Conservation (phyloP, 176 grass and related monocot species). For the Oryza officinalis region DNA sequence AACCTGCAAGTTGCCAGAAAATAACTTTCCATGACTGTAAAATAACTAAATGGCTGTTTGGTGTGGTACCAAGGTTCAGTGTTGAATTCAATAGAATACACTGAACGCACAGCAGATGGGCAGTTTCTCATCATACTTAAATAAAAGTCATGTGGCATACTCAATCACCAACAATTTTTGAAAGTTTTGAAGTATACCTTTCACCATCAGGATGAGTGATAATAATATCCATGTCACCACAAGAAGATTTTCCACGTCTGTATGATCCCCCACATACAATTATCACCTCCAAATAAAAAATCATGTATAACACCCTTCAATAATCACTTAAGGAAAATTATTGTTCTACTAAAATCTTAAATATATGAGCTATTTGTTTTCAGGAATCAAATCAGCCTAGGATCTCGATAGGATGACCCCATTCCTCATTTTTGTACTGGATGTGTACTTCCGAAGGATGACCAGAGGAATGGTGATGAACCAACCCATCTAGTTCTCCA, state of each 20-base stretch:
- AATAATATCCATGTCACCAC: slow-evolving; percentile 91
- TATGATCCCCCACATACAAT: slow-evolving; percentile 97
- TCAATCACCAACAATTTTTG: background rate
- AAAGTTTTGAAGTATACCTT: slow-evolving; percentile 53
- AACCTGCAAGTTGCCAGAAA: background rate
- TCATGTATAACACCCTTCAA: background rate
- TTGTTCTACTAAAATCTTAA: background rate
- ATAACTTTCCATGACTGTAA: background rate
- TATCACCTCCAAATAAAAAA: slow-evolving; percentile 61
- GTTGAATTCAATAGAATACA: background rate
- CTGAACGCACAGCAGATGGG: background rate
- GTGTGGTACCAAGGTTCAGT: background rate
- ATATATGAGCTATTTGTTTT: background rate
- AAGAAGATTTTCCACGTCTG: slow-evolving; percentile 93
- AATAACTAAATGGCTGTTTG: background rate
- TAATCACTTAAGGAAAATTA: background rate
- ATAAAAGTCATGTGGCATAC: background rate
- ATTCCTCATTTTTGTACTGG: background rate
- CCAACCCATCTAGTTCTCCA: background rate
- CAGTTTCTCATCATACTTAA: background rate
- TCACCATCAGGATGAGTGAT: slow-evolving; percentile 88
- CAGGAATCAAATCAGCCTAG: background rate
- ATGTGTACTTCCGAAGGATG: background rate
- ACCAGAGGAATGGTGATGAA: background rate
- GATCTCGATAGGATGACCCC: background rate